A percentile compares a stretch with the other conserved stretches of the same genome.
These are phyloP conservation scores for Agarophyton chilense DNA, from an alignment of 23 red algal species.

Conservation along the genomic window DNA sequence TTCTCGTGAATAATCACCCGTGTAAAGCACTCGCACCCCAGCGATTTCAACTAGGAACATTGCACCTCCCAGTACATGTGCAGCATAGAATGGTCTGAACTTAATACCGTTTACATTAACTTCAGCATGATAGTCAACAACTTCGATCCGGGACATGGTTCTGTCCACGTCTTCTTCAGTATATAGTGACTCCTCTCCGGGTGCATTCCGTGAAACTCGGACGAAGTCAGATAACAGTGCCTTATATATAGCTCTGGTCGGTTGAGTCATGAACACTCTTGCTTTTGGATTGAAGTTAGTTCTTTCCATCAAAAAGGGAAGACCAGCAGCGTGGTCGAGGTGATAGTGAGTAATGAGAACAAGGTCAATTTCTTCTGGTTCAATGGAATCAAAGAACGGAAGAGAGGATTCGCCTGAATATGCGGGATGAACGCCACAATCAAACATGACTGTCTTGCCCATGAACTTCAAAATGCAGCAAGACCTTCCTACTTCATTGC, in stretches of 20 bases:
- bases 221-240: slow-evolving; percentile 97
- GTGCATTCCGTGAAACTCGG: slow-evolving; percentile 79
- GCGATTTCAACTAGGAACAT: slow-evolving; percentile 99
- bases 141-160: slow-evolving; percentile 96
- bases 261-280: slow-evolving; percentile 98
- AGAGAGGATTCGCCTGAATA: slow-evolving; percentile 96
- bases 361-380: slow-evolving; percentile 92
- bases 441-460: slow-evolving; percentile 97
- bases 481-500: slow-evolving; percentile 96
- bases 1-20: slow-evolving; percentile 97
- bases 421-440: slow-evolving; percentile 99
- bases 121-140: slow-evolving; percentile 96
- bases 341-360: slow-evolving; percentile 98
- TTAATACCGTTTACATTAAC: slow-evolving; percentile 92
- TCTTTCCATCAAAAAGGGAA: slow-evolving; percentile 93
- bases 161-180: slow-evolving; percentile 87
- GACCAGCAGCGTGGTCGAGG: slow-evolving; percentile 94
- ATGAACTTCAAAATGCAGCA: slow-evolving; percentile 94
- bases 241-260: slow-evolving; percentile 97
- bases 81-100: slow-evolving; percentile 96
- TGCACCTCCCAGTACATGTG: slow-evolving; percentile 96
- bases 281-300: slow-evolving; percentile 96
- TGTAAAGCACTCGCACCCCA: slow-evolving; percentile 95
- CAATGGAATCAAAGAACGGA: slow-evolving; percentile 96
- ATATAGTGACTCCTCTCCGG: slow-evolving; percentile 86